phyloP scores from a whole-genome alignment of 2,329 filamentous ascomycete genomes.

The Verticillium nubilum region DNA sequence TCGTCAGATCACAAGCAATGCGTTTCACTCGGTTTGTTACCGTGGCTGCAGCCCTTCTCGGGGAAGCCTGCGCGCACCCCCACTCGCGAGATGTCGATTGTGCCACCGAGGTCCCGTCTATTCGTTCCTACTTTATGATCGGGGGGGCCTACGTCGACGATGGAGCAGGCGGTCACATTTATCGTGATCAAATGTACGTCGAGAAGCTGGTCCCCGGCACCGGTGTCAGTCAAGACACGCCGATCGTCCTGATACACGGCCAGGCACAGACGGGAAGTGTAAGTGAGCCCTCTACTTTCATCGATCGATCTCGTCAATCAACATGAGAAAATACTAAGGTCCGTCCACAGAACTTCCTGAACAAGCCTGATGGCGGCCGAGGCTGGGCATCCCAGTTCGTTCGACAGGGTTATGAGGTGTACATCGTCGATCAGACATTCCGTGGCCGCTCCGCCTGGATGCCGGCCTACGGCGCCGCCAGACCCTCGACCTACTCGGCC shows the following conservation, averaged over 20 bases:
- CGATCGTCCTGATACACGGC: conserved; percentile 38
- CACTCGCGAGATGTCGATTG: not conserved
- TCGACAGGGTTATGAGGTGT: conserved; percentile 37
- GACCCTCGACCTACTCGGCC: conserved; percentile 21
- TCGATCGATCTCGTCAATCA: not conserved
- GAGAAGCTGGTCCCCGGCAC: conserved; percentile 35
- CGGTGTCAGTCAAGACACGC: conserved; percentile 17
- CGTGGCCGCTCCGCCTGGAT: conserved; percentile 38
- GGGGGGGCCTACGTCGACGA: conserved; percentile 28
- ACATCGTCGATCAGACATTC: conserved; percentile 39
- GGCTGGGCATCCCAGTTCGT: conserved; percentile 45
- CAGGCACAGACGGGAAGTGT: conserved; percentile 33
- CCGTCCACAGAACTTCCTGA: conserved; percentile 33
- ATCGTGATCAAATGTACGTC: conserved; percentile 46
- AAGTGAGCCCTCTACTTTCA: conserved; percentile 9
- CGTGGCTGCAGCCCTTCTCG: conserved; percentile 6
- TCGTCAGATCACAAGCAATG: conserved; percentile 4
- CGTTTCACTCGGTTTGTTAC: conserved; percentile 7
- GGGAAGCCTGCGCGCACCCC: conserved; percentile 4
- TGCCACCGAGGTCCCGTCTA: conserved; percentile 11
- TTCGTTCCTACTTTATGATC: conserved; percentile 27
- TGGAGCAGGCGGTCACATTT: conserved; percentile 21
- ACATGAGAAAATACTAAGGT: not conserved
- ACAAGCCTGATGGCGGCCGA: conserved; percentile 37
- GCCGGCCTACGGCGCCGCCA: conserved; percentile 20